A percentile compares a stretch with the other conserved stretches of the same genome.
phyloP scores from a whole-genome alignment of 371 early-diverging fungal species.

The Mortierella sp. region DNA sequence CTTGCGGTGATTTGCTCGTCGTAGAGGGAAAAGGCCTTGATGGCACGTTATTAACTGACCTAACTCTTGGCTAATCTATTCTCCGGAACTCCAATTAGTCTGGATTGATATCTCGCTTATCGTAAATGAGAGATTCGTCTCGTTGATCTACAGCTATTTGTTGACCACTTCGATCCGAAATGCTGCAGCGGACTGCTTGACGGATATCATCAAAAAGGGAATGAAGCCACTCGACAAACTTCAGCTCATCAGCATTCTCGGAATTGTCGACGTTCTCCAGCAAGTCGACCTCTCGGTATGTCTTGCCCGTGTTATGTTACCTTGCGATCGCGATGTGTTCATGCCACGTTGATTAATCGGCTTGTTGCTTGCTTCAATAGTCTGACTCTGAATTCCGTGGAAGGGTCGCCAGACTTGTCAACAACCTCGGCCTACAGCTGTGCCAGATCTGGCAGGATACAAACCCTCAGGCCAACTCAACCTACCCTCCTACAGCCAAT shows the following conservation, averaged over 20 bases:
- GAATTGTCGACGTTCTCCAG: conserved; percentile 73
- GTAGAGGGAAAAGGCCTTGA: neutral
- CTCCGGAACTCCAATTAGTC: conserved; percentile 47
- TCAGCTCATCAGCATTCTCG: conserved; percentile 82
- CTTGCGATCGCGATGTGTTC: too few relatives aligned
- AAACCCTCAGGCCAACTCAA: conserved; percentile 33
- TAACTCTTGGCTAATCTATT: neutral
- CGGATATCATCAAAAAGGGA: conserved; percentile 90
- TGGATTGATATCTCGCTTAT: conserved; percentile 96
- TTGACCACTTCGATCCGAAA: conserved; percentile 66
- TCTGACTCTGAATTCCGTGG: conserved; percentile 83
- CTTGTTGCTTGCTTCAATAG: conserved; percentile 32
- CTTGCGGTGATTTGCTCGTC: neutral
- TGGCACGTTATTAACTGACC: neutral
- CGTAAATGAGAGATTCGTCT: conserved; percentile 85
- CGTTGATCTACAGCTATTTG: conserved; percentile 79
- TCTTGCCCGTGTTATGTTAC: neutral
- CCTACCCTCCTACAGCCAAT: conserved; percentile 39
- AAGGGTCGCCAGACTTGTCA: conserved; percentile 83
- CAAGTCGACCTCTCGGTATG: conserved; percentile 49
- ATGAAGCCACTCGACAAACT: conserved; percentile 92
- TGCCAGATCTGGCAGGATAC: conserved; percentile 80
- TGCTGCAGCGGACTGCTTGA: conserved; percentile 84
- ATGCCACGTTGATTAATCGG: neutral
- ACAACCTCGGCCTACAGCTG: conserved; percentile 84